Base-by-base conservation (phyloP, 163 green algal species). In the Chloromonas sp. region DNA sequence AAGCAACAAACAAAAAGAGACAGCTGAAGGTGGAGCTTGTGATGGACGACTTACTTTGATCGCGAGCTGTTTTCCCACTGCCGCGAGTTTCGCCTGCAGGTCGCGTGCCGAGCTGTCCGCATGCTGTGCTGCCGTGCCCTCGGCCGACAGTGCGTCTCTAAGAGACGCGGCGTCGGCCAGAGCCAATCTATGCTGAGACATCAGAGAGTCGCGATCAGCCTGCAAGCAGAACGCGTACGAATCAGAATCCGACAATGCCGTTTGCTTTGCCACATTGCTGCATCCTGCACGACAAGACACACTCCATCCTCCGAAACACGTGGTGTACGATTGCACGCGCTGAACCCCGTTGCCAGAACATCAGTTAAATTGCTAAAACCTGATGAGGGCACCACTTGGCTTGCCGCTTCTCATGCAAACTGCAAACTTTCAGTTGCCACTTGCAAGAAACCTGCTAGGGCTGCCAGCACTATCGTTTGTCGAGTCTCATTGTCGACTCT, bases 111-210 rank as follows among this genome's bases (percentile, higher is more conserved):
- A 61, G 2, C 71, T 58, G 57, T 89, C 84, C 62, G 87, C 87
- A 58, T 86, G 84, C 59, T 78, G 79, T 15, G 83, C 85, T 1
- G 61, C 60, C 8, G 15, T 61, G 1, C 84, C 3, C 82, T 87
- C 87, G 58, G 81, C 81, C 36, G 79, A 79, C 71, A 90, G 79
- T 70, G 83, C 80, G 80, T 89, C 85, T 3, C 85, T 86, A 84
- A 92, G 82, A 0, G 83, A 82, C 59, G 76, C 78, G 15, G 86
- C 70, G 36, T 92, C 86, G 8, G 84, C 83, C 11, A 84, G 78
- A 8, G 78, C 79, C 15, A 79, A 57, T 2, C 83, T 81, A 58
- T 83, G 77, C 57, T 87, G 82, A 0, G 80, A 57, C 60, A 87
- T 60, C 1, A 85, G 60, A 0, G 61, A 71, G 80, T 89, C 86